Conservation (phyloP, 148 eudicot genomes). For the Chenopodium suecicum region DNA sequence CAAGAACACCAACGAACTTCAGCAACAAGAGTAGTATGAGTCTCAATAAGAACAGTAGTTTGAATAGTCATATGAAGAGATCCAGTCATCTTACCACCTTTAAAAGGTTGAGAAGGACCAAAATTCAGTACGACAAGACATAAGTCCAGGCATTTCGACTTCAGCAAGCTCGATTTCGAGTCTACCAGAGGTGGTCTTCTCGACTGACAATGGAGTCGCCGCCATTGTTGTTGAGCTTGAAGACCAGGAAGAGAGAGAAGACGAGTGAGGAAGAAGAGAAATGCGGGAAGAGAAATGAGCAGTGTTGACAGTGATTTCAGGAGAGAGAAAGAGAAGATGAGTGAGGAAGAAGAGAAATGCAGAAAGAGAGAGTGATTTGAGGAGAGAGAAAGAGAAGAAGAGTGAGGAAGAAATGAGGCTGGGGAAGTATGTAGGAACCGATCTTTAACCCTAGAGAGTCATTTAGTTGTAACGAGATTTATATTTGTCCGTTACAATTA, state of each 20-base stretch:
- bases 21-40: slow-evolving; percentile 87
- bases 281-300: no score
- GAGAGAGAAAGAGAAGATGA: no score
- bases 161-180: slow-evolving; percentile 93
- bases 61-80: slow-evolving; percentile 97
- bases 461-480: no score
- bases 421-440: no score
- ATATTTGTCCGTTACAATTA: no score
- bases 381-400: no score
- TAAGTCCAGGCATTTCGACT: slow-evolving; percentile 96
- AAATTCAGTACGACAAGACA: slow-evolving; percentile 77
- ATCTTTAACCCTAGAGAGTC: no score
- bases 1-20: slow-evolving; percentile 98
- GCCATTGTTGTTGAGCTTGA: neutral
- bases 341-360: no score
- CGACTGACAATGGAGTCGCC: slow-evolving; percentile 46
- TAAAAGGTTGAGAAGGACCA: slow-evolving; percentile 85
- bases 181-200: slow-evolving; percentile 81
- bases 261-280: neutral
- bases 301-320: no score
- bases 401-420: no score
- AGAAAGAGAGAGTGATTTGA: no score
- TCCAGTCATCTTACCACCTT: slow-evolving; percentile 85
- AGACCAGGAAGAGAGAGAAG: neutral
- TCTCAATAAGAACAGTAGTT: slow-evolving; percentile 90